Conservation (phyloP, 2,329 filamentous ascomycete species). For the Tolypocladium cylindrosporum region DNA sequence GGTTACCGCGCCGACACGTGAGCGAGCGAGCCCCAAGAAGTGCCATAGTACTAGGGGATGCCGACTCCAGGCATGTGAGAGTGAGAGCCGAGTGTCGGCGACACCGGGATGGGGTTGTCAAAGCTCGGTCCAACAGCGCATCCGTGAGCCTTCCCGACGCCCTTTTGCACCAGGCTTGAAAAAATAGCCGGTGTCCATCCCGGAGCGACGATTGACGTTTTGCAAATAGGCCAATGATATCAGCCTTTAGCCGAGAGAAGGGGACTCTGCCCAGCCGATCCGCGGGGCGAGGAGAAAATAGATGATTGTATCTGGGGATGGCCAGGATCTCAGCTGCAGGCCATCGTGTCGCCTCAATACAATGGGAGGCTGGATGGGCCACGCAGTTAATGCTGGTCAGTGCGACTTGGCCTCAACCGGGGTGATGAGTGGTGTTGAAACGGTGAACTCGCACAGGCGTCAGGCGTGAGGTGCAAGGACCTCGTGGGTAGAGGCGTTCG, state of each 20-base stretch:
- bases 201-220: neutral
- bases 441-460: neutral
- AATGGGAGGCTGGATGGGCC: neutral
- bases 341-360: conserved; percentile 1
- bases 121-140: neutral
- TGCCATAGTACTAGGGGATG: neutral
- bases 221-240: conserved; percentile 4
- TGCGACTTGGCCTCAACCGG: conserved; percentile 6
- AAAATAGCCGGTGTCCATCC: neutral
- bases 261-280: conserved; percentile 1
- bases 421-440: conserved; percentile 1
- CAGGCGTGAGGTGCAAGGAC: neutral
- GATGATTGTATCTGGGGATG: conserved; percentile 1
- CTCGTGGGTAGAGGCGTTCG: neutral
- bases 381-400: conserved; percentile 6
- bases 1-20: conserved; percentile 2
- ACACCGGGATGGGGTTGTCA: neutral
- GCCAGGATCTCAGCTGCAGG: conserved; percentile 4
- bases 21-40: neutral
- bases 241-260: conserved; percentile 4
- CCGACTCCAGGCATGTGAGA: neutral
- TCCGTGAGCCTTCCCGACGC: neutral
- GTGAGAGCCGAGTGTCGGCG: conserved; percentile 3
- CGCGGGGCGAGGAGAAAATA: conserved; percentile 2
- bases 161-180: neutral